Evolutionary conservation across 345 rosid species (phyloP).

Genomic region (Brassica carinata): DNA sequence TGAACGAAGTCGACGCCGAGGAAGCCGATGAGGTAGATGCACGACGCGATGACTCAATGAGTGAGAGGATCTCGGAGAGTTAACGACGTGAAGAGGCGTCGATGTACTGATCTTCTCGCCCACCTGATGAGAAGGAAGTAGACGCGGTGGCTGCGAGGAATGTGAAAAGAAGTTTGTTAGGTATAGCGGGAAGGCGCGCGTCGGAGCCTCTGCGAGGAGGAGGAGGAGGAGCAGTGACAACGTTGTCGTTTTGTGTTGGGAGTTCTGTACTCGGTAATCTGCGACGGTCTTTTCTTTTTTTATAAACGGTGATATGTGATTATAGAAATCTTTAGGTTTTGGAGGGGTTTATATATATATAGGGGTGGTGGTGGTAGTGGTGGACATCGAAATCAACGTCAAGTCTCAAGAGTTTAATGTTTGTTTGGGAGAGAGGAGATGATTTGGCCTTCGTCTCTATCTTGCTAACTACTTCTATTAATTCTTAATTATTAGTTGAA

Average conservation of each 20-base stretch:
- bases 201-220: conserved; percentile 45
- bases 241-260: conserved; percentile 1
- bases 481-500: neutral
- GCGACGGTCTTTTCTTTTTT: conserved; percentile 3
- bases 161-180: conserved; percentile 56
- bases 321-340: neutral
- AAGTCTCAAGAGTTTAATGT: neutral
- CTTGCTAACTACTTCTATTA: neutral
- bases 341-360: neutral
- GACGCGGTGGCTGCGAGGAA: conserved; percentile 49
- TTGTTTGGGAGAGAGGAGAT: neutral
- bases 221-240: neutral
- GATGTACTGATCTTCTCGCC: conserved; percentile 50
- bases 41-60: conserved; percentile 39
- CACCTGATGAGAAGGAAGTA: conserved; percentile 57
- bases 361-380: neutral
- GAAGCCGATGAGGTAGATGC: conserved; percentile 46
- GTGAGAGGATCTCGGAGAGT: conserved; percentile 47
- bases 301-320: neutral
- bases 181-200: conserved; percentile 49
- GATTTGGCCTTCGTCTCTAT: neutral
- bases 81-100: conserved; percentile 43
- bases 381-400: neutral
- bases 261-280: neutral
- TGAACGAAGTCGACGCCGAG: conserved; percentile 41